Evolutionary conservation across 1,284 basidiomycete genomes (phyloP), one percentile per base, ranked within the genome.

Genomic region (Wolfiporia cocos): DNA sequence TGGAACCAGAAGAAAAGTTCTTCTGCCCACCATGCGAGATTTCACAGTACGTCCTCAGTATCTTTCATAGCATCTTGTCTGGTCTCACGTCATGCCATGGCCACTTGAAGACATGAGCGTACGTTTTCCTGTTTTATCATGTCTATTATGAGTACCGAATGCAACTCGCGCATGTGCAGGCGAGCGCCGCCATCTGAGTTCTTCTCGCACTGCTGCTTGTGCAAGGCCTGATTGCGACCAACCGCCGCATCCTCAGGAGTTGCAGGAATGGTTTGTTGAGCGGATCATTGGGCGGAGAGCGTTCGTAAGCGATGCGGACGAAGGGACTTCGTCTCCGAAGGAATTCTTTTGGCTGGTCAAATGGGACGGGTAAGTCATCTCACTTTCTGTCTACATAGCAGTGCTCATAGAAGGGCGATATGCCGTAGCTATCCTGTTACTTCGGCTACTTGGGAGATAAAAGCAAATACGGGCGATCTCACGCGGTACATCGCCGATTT

Each of bases 311-410:
- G 44, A 18, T 5, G n/a, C n/a, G n/a, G 34, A 46, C 3, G 45
- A 43, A 21, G 9, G 46, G 21, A 20, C 4, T 5, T 24, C 21
- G 11, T 1, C 11, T 24, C 37, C 37, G 4, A 29, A 37, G 1
- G n/a, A n/a, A n/a, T 57, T 46, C 23, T 5, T 53, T 29, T 67
- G 62, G 60, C 47, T 67, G 23, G 64, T 64, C 15, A 63, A 64
- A 39, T 66, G 64, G 64, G 57, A 62, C 1, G 64, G 65, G 65
- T 66, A 22, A 36, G 59, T 22, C 21, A 19, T 15, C 14, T 30
- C 4, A 23, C 14, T 17, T 17, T 14, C 19, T n/a, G n/a, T n/a
- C n/a, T n/a, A n/a, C n/a, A n/a, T n/a, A n/a, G n/a, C 4, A 26
- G 22, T 41, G 22, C 22, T 33, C n/a, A n/a, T n/a, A 17, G 12